Base-by-base conservation (phyloP, 2,329 filamentous ascomycete genomes). In the Elsinoe necatrix region DNA sequence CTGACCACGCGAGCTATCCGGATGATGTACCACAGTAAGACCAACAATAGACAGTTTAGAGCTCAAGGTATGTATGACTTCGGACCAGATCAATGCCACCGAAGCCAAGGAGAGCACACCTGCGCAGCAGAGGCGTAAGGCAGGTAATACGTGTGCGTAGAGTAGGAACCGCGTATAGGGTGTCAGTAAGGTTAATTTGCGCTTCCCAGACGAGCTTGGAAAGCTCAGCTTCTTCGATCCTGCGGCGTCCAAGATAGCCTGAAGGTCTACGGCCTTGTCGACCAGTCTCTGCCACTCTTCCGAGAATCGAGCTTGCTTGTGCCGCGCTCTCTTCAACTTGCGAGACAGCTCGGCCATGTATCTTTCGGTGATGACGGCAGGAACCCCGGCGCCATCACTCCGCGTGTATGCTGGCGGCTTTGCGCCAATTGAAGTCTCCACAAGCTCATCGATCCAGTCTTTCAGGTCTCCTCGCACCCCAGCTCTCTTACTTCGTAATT, bases 401-500 rank as follows among this genome's bases (percentile, higher is more conserved):
- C 71, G 66, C 45, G 78, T 74, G 55, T 68, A 74, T 62, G 92
- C 88, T 1, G 84, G 81, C 4, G 89, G 71, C 18, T 27, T 21
- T 11, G 39, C 23, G 18, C 54, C 42, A 63, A 81, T 84, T 43
- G 84, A 83, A 61, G 85, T 81, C 61, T 97, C 92, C 2, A 83
- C 84, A 29, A 98, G 75, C 67, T 98, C 93, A 63, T 97, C 92
- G 62, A 98, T 95, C 93, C 93, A 98, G 63, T 95, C 91, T 63
- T 85, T 82, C 66, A 91, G 93, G 41, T 86, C 80, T 56, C 77
- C 75, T 4, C 88, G 84, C 21, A 83, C 87, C 14, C 87, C 89
- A 2, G 82, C 85, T 74, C 95, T 96, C 63, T 90, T 82, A 62
- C 85, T 83, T 62, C 85, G 83, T 39, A 98, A 77, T 68, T 93